Evolutionary conservation across 2,329 filamentous ascomycete genomes (phyloP).

Genomic region (Phaeophleospora eucalypticola): DNA sequence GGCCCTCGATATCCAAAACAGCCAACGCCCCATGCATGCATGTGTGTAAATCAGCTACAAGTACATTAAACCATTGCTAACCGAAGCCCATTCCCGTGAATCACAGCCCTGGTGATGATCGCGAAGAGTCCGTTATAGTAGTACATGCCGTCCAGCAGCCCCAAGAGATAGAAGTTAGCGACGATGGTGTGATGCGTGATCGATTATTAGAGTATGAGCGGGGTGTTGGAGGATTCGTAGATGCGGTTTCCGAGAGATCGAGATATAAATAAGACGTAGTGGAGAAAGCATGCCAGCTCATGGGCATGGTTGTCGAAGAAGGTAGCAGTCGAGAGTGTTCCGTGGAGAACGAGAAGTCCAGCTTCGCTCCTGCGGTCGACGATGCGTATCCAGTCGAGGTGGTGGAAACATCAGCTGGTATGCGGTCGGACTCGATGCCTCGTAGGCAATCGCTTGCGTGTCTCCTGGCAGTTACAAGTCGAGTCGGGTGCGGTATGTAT

Average conservation of each 20-base stretch:
- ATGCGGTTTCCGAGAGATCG: background rate
- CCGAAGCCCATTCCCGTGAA: background rate
- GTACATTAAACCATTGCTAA: background rate
- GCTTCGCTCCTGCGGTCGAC: background rate
- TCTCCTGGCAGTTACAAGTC: too few species aligned
- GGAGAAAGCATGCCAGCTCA: background rate
- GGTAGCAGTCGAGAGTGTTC: background rate
- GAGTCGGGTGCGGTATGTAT: too few species aligned
- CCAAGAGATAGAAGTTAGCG: background rate
- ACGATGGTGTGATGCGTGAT: background rate
- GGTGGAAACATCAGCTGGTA: too few species aligned
- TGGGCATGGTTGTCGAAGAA: background rate
- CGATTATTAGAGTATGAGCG: background rate
- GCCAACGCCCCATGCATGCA: background rate
- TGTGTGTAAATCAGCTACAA: background rate
- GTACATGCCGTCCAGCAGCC: constrained; percentile 1
- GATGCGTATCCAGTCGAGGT: too few species aligned
- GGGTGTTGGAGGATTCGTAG: background rate
- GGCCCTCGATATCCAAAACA: background rate
- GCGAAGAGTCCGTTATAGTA: background rate
- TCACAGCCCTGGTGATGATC: background rate
- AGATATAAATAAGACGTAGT: too few species aligned
- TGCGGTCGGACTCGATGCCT: too few species aligned
- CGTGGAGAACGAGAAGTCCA: background rate
- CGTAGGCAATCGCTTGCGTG: too few species aligned